Conservation (phyloP, 192 early-diverging fungal species). For the Funneliformis geosporum region DNA sequence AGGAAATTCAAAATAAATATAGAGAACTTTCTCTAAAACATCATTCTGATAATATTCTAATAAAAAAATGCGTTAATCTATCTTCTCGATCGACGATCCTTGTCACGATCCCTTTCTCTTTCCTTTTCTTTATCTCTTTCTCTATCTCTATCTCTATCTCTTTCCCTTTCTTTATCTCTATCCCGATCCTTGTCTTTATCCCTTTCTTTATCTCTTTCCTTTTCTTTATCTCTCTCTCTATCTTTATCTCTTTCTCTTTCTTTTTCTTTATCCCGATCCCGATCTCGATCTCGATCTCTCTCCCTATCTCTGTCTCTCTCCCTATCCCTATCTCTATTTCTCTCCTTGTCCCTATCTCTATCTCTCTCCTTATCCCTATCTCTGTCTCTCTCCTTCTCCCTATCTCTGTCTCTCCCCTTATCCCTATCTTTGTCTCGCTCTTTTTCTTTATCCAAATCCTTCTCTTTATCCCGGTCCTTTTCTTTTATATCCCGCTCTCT, state of each 20-base stretch:
- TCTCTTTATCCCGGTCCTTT: slow-evolving; percentile 2
- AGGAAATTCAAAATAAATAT: too few species aligned
- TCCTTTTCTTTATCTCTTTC: not conserved
- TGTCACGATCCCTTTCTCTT: not conserved
- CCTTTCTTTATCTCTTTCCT: not conserved
- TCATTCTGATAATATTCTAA: too few species aligned
- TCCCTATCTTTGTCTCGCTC: slow-evolving; percentile 44
- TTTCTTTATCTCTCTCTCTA: not conserved
- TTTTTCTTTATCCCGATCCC: slow-evolving; percentile 5
- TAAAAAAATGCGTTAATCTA: not conserved
- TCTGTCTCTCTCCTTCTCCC: slow-evolving; percentile 30
- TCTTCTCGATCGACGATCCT: slow-evolving; percentile 9
- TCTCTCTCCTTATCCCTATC: slow-evolving; percentile 28
- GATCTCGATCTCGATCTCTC: not conserved
- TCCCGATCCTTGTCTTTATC: not conserved
- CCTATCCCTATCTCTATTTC: not conserved
- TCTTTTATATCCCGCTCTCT: slow-evolving; percentile 38
- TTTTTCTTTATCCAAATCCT: not conserved
- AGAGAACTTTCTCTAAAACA: too few species aligned
- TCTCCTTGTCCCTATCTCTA: not conserved
- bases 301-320: slow-evolving; percentile 9
- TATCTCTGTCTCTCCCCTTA: slow-evolving; percentile 46
- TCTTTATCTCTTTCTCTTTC: slow-evolving; percentile 3
- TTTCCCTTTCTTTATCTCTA: not conserved
- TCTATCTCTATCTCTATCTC: slow-evolving; percentile 1